Percentiles rank a stretch among this genome's conserved stretches.
Evolutionary conservation across 345 rosid genomes (phyloP).

Genomic region (Psidium friedrichsthalianum): DNA sequence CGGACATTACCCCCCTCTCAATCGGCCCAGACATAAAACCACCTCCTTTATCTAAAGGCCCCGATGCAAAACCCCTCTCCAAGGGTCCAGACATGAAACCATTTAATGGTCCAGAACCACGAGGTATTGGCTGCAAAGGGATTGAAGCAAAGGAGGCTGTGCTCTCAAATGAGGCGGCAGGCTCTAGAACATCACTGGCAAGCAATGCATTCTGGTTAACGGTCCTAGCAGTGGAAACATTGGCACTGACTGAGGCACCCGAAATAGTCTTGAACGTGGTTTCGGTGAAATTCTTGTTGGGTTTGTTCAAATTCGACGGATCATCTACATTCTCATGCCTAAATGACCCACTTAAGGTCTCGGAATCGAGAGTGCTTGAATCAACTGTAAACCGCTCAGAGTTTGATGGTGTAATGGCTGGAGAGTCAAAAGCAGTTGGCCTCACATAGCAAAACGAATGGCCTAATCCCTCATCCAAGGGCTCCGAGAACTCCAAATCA

Average conservation of each 20-base stretch:
- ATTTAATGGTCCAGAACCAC: constrained; percentile 78
- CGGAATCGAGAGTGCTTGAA: constrained; percentile 92
- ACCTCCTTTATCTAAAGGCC: constrained; percentile 74
- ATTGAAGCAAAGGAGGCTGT: constrained; percentile 87
- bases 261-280: constrained; percentile 92
- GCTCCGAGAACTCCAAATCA: constrained; percentile 77
- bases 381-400: constrained; percentile 94
- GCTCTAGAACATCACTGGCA: constrained; percentile 66
- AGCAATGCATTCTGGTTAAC: constrained; percentile 65
- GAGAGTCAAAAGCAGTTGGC: constrained; percentile 77
- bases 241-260: constrained; percentile 96
- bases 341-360: constrained; percentile 75
- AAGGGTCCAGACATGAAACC: constrained; percentile 94
- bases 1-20: constrained; percentile 91
- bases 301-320: constrained; percentile 41
- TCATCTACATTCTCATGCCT: constrained; percentile 73
- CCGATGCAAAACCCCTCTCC: constrained; percentile 84
- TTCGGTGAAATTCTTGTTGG: constrained; percentile 54
- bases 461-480: constrained; percentile 89
- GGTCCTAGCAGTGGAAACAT: constrained; percentile 91
- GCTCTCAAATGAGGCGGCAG: constrained; percentile 95
- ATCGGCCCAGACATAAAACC: constrained; percentile 98
- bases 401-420: constrained; percentile 81
- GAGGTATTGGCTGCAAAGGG: constrained; percentile 89
- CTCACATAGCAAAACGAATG: constrained; percentile 97